These are phyloP conservation scores for Fragilariopsis cylindrus DNA, from an alignment of 108 stramenopile species.

Conservation along the genomic window DNA sequence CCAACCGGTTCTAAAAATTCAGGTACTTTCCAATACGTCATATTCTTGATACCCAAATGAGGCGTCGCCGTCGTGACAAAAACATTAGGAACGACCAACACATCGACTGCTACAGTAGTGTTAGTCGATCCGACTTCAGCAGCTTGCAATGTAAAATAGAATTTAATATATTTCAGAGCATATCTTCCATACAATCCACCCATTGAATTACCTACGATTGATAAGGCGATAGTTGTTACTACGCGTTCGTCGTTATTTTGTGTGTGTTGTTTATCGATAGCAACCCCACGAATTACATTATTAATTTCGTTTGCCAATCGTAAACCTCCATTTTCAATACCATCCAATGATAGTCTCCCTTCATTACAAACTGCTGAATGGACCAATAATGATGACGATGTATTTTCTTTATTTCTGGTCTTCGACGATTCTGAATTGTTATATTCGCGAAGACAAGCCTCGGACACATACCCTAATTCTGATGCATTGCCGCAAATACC, in stretches of 20 bases:
- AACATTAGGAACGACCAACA: conserved; percentile 46
- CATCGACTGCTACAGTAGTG: conserved; percentile 1
- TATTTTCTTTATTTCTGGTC: background rate
- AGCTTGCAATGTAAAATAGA: conserved; percentile 12
- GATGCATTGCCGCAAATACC: conserved; percentile 65
- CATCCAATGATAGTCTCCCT: conserved; percentile 55
- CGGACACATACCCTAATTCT: conserved; percentile 57
- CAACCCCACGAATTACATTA: conserved; percentile 36
- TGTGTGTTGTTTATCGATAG: conserved; percentile 3
- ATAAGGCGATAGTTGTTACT: conserved; percentile 29
- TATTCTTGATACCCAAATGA: conserved; percentile 54
- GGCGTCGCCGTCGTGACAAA: conserved; percentile 70
- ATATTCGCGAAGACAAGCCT: conserved; percentile 24
- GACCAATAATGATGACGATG: conserved; percentile 29
- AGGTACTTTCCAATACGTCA: conserved; percentile 60
- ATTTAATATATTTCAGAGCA: conserved; percentile 40
- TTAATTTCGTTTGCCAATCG: conserved; percentile 56
- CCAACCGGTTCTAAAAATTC: conserved; percentile 42
- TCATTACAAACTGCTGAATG: conserved; percentile 54
- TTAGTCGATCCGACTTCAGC: background rate
- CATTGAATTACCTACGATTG: conserved; percentile 59
- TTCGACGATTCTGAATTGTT: background rate
- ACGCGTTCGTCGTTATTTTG: background rate
- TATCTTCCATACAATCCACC: conserved; percentile 67
- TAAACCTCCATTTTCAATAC: conserved; percentile 54